Conservation (phyloP, 768 basidiomycete genomes). For the Naematelia aurantialba region DNA sequence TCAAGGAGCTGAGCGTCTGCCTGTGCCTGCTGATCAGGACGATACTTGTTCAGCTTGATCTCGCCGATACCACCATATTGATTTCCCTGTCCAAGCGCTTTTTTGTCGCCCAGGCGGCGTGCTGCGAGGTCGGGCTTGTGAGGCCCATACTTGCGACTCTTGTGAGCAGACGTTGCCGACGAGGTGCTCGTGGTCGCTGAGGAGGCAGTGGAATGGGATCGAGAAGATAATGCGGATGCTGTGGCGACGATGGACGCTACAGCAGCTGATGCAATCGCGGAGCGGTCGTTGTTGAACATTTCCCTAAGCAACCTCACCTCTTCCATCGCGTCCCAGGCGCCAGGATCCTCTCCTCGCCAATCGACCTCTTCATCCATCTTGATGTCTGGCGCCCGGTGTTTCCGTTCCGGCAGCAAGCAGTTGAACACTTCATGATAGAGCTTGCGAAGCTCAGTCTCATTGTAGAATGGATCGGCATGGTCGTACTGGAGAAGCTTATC, state of each 20-base stretch:
- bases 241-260: too few species aligned
- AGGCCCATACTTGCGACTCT: neutral
- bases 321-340: neutral
- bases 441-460: too few species aligned
- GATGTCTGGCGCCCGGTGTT: too few species aligned
- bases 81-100: neutral
- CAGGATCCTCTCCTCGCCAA: neutral
- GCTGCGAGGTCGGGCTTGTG: neutral
- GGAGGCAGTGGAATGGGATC: neutral
- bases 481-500: too few species aligned
- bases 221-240: too few species aligned
- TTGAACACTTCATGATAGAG: too few species aligned
- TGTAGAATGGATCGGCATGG: too few species aligned
- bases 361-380: neutral
- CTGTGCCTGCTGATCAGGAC: neutral
- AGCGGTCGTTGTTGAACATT: neutral
- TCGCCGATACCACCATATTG: neutral
- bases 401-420: too few species aligned
- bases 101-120: neutral
- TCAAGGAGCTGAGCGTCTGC: slow-evolving; percentile 1
- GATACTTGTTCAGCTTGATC: neutral
- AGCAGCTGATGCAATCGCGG: too few species aligned
- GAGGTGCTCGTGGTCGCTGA: neutral
- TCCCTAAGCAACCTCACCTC: neutral
- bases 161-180: neutral